Evolutionary conservation across 768 basidiomycete species (phyloP).

Genomic region (Hortiboletus campestris): DNA sequence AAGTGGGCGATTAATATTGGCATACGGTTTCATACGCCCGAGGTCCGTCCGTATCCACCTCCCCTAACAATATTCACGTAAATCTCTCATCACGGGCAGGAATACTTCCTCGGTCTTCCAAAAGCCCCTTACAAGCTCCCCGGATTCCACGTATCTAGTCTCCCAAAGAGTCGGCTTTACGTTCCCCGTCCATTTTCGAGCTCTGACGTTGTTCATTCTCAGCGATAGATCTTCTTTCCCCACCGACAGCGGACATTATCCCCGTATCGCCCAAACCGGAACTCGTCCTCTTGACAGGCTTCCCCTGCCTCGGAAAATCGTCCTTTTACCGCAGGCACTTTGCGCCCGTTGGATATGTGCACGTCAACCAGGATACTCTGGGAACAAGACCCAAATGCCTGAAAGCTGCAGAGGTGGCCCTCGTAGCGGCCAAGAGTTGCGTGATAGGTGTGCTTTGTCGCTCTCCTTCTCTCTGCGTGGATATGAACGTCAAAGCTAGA

Average conservation of each 20-base stretch:
- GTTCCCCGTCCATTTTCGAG: background rate
- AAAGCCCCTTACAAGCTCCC: constrained; percentile 46
- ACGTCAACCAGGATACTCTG: constrained; percentile 86
- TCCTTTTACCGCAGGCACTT: constrained; percentile 76
- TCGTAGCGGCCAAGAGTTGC: constrained; percentile 59
- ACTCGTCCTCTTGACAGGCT: constrained; percentile 61
- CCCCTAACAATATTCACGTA: background rate
- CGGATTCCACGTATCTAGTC: constrained; percentile 64
- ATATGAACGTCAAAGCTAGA: constrained; percentile 43
- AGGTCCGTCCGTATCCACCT: constrained; percentile 43
- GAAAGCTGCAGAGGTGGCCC: constrained; percentile 53
- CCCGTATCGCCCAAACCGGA: constrained; percentile 31
- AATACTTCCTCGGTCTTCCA: constrained; percentile 67
- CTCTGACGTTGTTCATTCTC: background rate
- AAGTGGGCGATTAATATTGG: constrained; percentile 82
- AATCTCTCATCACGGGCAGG: constrained; percentile 42
- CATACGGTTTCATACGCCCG: constrained; percentile 78
- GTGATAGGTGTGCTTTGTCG: constrained; percentile 63
- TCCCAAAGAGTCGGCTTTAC: constrained; percentile 30
- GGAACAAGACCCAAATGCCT: constrained; percentile 75
- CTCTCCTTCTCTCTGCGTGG: background rate
- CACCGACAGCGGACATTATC: constrained; percentile 18
- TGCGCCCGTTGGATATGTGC: constrained; percentile 61
- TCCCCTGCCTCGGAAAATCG: constrained; percentile 74
- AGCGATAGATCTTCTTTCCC: constrained; percentile 40